Evolutionary conservation across 495 filamentous ascomycete species (phyloP).

Genomic region (Bathelium albidoporum): DNA sequence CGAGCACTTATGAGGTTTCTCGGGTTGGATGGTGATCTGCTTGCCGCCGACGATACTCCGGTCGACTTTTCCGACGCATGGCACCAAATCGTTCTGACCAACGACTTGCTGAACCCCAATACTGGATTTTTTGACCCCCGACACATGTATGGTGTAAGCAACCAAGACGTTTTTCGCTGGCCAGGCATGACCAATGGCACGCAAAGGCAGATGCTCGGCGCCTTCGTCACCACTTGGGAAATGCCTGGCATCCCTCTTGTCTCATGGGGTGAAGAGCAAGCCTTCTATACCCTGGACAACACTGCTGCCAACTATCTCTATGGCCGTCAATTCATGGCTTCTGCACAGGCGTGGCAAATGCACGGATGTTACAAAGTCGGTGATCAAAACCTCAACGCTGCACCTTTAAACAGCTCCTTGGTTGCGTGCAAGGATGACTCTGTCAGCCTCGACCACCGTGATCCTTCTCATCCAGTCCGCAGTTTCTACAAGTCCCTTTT

Average conservation of each 20-base stretch:
- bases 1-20: conserved; percentile 56
- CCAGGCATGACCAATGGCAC: conserved; percentile 54
- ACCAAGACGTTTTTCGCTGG: conserved; percentile 71
- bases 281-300: conserved; percentile 56
- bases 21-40: conserved; percentile 52
- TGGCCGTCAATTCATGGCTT: conserved; percentile 57
- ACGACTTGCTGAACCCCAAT: conserved; percentile 57
- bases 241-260: conserved; percentile 58
- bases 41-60: conserved; percentile 50
- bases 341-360: conserved; percentile 55
- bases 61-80: conserved; percentile 53
- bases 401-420: conserved; percentile 46
- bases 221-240: conserved; percentile 54
- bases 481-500: conserved; percentile 62
- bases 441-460: conserved; percentile 56
- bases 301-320: conserved; percentile 62
- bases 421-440: conserved; percentile 49
- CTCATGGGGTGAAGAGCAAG: conserved; percentile 64
- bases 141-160: conserved; percentile 60
- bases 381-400: conserved; percentile 47
- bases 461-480: conserved; percentile 55
- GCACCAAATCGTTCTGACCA: conserved; percentile 50
- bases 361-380: conserved; percentile 57
- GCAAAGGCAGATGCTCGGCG: conserved; percentile 49
- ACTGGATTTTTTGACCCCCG: conserved; percentile 59